phyloP scores from a whole-genome alignment of 495 filamentous ascomycete genomes.

The Aspergillus cavernicola region DNA sequence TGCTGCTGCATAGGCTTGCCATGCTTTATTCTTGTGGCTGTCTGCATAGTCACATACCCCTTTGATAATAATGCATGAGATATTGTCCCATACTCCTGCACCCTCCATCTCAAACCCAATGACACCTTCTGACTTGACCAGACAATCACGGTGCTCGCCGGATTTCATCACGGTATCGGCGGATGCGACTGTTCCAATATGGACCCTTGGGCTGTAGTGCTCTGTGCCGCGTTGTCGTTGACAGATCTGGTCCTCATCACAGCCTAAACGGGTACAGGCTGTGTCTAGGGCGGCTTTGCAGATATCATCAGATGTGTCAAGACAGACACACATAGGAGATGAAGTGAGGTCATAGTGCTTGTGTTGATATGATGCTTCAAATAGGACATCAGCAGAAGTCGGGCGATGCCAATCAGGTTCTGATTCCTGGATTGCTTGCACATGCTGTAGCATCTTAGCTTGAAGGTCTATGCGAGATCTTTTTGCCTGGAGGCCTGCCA shows the following conservation, averaged over 20 bases:
- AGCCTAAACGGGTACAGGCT: background rate
- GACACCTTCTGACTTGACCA: conserved; percentile 14
- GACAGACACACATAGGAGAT: conserved; percentile 1
- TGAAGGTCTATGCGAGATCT: conserved; percentile 12
- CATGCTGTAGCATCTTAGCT: conserved; percentile 8
- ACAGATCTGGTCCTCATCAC: conserved; percentile 1
- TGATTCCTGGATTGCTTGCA: conserved; percentile 3
- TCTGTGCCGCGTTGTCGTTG: background rate
- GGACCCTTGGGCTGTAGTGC: conserved; percentile 18
- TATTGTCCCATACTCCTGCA: conserved; percentile 38
- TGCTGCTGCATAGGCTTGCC: conserved; percentile 39
- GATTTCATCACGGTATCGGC: conserved; percentile 26
- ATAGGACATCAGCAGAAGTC: conserved; percentile 23
- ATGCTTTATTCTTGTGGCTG: conserved; percentile 38
- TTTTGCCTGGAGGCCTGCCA: conserved; percentile 19
- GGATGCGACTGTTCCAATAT: conserved; percentile 28
- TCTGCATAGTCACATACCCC: conserved; percentile 44
- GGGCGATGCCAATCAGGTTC: conserved; percentile 17
- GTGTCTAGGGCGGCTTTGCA: background rate
- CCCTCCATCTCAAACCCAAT: conserved; percentile 45
- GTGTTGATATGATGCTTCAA: conserved; percentile 28
- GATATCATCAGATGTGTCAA: background rate
- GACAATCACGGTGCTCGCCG: conserved; percentile 18
- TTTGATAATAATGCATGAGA: conserved; percentile 36
- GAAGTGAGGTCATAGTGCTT: conserved; percentile 19